A percentile compares a stretch with the other conserved stretches of the same genome.
Conservation (phyloP, 371 early-diverging fungal genomes). For the Rhizomucor miehei region DNA sequence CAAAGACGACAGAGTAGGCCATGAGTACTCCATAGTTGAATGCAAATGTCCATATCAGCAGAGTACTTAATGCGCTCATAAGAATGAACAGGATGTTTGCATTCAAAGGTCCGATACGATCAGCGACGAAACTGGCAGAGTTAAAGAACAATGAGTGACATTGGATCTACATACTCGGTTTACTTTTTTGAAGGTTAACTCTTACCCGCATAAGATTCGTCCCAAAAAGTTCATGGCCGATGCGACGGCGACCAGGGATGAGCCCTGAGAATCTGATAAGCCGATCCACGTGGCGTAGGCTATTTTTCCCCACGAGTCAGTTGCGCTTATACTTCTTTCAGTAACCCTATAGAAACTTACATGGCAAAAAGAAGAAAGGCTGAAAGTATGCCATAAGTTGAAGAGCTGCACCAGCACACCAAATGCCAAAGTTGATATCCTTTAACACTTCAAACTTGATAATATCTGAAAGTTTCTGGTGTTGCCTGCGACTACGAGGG, state of each 20-base stretch:
- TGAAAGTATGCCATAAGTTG: conserved; percentile 53
- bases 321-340: neutral
- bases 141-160: conserved; percentile 3
- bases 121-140: conserved; percentile 21
- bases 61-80: conserved; percentile 26
- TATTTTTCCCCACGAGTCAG: conserved; percentile 3
- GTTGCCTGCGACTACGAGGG: conserved; percentile 9
- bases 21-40: conserved; percentile 24
- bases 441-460: conserved; percentile 39
- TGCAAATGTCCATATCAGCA: conserved; percentile 51
- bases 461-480: conserved; percentile 14
- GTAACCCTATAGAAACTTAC: conserved; percentile 25
- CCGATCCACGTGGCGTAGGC: conserved; percentile 35
- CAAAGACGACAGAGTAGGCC: conserved; percentile 32
- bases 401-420: conserved; percentile 35
- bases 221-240: conserved; percentile 57
- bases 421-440: conserved; percentile 42
- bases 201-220: conserved; percentile 48
- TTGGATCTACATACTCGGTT: no score
- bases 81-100: conserved; percentile 27
- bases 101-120: conserved; percentile 47
- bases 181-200: neutral
- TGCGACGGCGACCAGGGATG: conserved; percentile 27
- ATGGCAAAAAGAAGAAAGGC: conserved; percentile 58
- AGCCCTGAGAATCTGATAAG: conserved; percentile 27